A percentile compares a stretch with the other conserved stretches of the same genome.
Evolutionary conservation across 495 filamentous ascomycete genomes (phyloP).

Genomic region (Penicillium bialowiezense): DNA sequence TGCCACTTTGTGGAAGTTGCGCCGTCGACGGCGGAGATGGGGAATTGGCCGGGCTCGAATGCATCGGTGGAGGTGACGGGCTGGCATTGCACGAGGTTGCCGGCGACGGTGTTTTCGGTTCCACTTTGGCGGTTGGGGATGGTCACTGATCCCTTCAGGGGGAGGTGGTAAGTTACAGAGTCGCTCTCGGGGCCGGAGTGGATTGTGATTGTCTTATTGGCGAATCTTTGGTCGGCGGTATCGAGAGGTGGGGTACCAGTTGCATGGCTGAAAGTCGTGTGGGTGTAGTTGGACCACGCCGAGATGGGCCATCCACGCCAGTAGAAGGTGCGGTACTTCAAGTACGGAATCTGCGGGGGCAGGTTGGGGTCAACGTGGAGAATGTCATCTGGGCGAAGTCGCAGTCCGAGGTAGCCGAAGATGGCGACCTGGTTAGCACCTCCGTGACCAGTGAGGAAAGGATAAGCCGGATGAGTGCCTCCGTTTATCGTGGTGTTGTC

Average conservation of each 20-base stretch:
- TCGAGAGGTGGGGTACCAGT: conserved; percentile 25
- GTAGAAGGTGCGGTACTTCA: conserved; percentile 67
- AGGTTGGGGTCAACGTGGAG: conserved; percentile 58
- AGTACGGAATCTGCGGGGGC: conserved; percentile 58
- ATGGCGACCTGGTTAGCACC: conserved; percentile 60
- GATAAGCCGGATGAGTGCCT: conserved; percentile 63
- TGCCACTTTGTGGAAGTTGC: conserved; percentile 71
- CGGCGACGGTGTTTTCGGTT: conserved; percentile 43
- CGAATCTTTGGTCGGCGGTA: conserved; percentile 46
- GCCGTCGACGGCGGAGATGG: conserved; percentile 67
- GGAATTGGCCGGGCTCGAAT: conserved; percentile 69
- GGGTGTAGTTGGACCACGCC: conserved; percentile 60
- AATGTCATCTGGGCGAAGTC: conserved; percentile 47
- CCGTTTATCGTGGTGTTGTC: conserved; percentile 65
- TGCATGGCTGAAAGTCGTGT: conserved; percentile 59
- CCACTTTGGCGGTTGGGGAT: conserved; percentile 57
- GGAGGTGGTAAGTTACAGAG: conserved; percentile 45
- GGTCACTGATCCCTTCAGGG: conserved; percentile 48
- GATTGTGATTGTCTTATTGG: conserved; percentile 51
- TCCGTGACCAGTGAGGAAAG: conserved; percentile 66
- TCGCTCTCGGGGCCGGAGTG: conserved; percentile 38
- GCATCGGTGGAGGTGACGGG: conserved; percentile 45
- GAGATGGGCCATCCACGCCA: conserved; percentile 65
- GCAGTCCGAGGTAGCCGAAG: conserved; percentile 61
- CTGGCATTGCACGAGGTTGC: conserved; percentile 68